phyloP scores from a whole-genome alignment of 225 moss, liverwort and hornwort genomes.

The Pleurozium schreberi region DNA sequence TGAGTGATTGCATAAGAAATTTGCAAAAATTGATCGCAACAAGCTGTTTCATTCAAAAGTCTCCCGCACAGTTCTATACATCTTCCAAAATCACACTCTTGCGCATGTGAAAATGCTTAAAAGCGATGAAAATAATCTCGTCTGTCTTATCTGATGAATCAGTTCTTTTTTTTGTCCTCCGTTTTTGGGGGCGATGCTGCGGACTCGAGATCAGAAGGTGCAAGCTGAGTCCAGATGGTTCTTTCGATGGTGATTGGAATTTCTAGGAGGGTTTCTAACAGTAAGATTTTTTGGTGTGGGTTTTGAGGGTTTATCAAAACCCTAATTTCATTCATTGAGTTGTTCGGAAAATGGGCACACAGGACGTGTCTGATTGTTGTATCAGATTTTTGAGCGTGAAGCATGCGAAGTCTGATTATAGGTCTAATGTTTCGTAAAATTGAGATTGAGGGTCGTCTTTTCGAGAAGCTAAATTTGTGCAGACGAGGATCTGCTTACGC shows the following conservation, averaged over 20 bases:
- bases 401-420: neutral
- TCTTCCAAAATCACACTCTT: neutral
- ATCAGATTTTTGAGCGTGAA: neutral
- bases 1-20: neutral
- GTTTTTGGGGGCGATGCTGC: neutral
- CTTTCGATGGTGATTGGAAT: neutral
- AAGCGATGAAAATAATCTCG: neutral
- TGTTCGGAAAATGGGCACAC: neutral
- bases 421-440: neutral
- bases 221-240: neutral
- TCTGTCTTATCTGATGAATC: neutral
- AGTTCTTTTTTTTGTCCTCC: neutral
- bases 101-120: neutral
- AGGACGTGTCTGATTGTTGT: neutral
- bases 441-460: neutral
- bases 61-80: neutral
- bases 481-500: neutral
- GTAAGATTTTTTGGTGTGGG: neutral
- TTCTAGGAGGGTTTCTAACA: neutral
- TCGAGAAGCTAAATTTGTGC: neutral
- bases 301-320: neutral
- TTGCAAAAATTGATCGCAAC: neutral
- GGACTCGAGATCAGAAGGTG: neutral
- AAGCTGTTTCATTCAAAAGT: neutral
- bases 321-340: neutral